These are phyloP conservation scores for Hypoxylon sp. DNA, from an alignment of 2,329 filamentous ascomycete genomes.

Conservation along the genomic window DNA sequence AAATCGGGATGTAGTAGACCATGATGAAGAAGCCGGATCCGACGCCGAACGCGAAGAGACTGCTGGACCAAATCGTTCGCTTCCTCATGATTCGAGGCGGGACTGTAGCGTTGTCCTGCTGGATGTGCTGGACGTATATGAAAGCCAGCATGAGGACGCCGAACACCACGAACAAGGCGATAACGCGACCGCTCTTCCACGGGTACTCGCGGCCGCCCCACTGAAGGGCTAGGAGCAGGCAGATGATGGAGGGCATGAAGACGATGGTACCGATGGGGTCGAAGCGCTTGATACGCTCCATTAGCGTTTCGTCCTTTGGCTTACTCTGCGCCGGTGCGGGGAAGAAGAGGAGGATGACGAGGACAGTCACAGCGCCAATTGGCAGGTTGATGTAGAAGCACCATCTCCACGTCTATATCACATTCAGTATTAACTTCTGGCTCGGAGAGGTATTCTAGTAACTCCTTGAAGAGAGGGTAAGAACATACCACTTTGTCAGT, in stretches of 20 bases:
- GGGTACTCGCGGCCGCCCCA: conserved; percentile 60
- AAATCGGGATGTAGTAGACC: conserved; percentile 56
- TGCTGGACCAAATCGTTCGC: conserved; percentile 54
- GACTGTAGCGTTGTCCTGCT: conserved; percentile 58
- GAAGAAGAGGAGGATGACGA: conserved; percentile 50
- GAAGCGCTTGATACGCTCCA: conserved; percentile 47
- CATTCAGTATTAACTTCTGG: not conserved
- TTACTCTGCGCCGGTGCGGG: conserved; percentile 33
- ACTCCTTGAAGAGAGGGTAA: not conserved
- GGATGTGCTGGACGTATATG: conserved; percentile 55
- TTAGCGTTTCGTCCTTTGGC: conserved; percentile 33
- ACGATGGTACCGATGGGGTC: conserved; percentile 51
- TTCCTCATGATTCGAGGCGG: conserved; percentile 59
- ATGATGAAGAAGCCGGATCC: conserved; percentile 53
- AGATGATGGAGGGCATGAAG: conserved; percentile 58
- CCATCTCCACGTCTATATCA: conserved; percentile 52
- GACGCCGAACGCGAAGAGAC: conserved; percentile 56
- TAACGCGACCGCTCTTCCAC: conserved; percentile 56
- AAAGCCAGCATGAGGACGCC: conserved; percentile 54
- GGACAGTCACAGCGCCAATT: conserved; percentile 50
- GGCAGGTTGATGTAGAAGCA: conserved; percentile 56
- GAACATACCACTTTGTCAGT: conserved; percentile 53
- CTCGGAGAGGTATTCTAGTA: not conserved
- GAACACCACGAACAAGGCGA: conserved; percentile 55
- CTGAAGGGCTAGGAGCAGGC: conserved; percentile 63